Base-by-base conservation (phyloP, 2,329 filamentous ascomycete species). In the Plectosphaerella sp. region DNA sequence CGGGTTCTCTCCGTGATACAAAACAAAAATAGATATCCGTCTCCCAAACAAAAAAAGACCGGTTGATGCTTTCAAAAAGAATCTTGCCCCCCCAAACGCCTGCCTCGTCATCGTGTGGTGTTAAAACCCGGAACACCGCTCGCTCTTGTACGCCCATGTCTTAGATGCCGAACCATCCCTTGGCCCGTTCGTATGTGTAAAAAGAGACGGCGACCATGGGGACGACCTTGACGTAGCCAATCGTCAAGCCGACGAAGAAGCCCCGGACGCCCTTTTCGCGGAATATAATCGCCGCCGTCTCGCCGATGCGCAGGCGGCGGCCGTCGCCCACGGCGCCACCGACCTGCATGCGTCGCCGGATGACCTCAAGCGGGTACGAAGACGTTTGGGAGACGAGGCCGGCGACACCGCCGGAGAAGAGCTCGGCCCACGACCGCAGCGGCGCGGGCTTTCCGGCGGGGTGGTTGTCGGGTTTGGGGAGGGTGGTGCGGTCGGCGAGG, bases 321-420 rank as follows among this genome's bases (percentile, higher is more conserved):
- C 93, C 92, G 66, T 97, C 92, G 1, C 94, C 94, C 1, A 97
- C 91, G 0, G 93, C 92, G 11, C 93, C 94, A 47, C 91, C 89
- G 14, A 99, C 94, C 67, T 99, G 94, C 93, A 99, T 97, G 47
- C 94, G 80, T 57, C 94, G 80, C 54, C 94, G 78, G 53, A 97
- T 88, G 15, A 99, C 90, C 69, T 99, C 94, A 3, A 99, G 77
- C 5, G 94, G 94, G 67, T 99, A 99, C 15, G 92, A 95, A 0
- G 87, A 83, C 0, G 93, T 96, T 70, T 99, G 94, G 8, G 91
- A 92, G 1, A 97, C 84, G 54, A 96, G 75, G 2, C 94, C 94
- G 1, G 94, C 92, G 10, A 94, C 68, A 1, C 92, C 94, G 47
- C 94, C 94, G 0, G 91, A 86, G 3, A 80, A 78, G 6, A 99